Percentiles rank a stretch among this genome's conserved stretches.
These are phyloP conservation scores for Leccinellum rugosiceps DNA, from an alignment of 768 basidiomycete species.

Conservation along the genomic window DNA sequence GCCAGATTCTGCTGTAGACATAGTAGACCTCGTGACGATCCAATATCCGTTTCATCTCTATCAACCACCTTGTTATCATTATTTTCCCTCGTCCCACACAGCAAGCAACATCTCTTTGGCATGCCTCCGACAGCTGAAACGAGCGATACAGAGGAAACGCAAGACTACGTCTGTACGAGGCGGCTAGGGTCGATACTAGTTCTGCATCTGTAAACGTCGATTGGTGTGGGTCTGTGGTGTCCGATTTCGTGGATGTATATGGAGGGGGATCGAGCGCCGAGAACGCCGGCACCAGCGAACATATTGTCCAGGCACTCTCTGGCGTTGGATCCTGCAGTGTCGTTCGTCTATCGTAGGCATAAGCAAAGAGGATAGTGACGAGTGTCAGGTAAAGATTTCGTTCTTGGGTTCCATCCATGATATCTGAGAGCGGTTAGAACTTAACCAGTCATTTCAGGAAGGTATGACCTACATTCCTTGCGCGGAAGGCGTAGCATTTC, in stretches of 20 bases:
- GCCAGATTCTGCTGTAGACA: conserved; percentile 84
- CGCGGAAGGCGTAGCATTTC: conserved; percentile 55
- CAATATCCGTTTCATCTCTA: conserved; percentile 70
- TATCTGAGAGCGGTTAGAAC: conserved; percentile 44
- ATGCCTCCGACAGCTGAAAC: conserved; percentile 67
- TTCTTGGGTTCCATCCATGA: conserved; percentile 53
- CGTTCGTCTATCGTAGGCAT: conserved; percentile 76
- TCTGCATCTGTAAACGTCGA: conserved; percentile 40
- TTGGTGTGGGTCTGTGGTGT: conserved; percentile 3
- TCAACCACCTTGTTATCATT: conserved; percentile 57
- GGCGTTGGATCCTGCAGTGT: conserved; percentile 78
- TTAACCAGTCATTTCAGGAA: neutral
- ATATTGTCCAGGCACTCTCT: conserved; percentile 87
- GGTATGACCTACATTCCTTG: conserved; percentile 46
- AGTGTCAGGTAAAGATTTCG: conserved; percentile 67
- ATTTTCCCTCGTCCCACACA: conserved; percentile 61
- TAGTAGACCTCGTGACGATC: conserved; percentile 86
- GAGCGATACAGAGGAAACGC: conserved; percentile 80
- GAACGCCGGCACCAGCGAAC: conserved; percentile 68
- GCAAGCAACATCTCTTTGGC: conserved; percentile 58
- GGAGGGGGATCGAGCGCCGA: conserved; percentile 77
- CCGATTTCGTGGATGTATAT: conserved; percentile 30
- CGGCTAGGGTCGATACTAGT: conserved; percentile 47
- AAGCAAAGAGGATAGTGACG: conserved; percentile 71
- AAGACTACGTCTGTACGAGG: conserved; percentile 73